Evolutionary conservation across 2,329 filamentous ascomycete species (phyloP), one percentile per base, ranked within the genome.

Genomic region (Monilinia fructigena): DNA sequence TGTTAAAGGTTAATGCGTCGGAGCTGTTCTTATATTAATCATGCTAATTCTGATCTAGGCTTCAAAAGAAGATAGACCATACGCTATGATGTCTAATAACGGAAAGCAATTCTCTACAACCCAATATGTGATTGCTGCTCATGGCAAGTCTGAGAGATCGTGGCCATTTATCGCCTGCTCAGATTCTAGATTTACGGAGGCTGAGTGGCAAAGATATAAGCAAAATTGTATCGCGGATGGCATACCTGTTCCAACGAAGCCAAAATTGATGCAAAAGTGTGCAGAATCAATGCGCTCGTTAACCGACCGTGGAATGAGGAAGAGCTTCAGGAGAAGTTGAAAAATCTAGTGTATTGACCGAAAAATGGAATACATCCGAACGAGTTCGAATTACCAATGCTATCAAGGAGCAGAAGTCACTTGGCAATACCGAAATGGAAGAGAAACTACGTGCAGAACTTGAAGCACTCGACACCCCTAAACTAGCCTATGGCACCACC

Each of bases 121-220:
- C 68, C 89, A 93, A 76, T 97, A 98, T 75, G 86, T 91, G 42
- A 81, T 89, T 64, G 88, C 91, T 53, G 88, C 92, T 10, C 90
- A 96, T 75, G 95, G 95, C 55, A 93, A 93, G 73, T 84, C 90
- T 0, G 85, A 92, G 75, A 90, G 89, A 76, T 88, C 93, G 47
- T 97, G 93, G 79, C 93, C 93, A 5, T 97, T 98, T 77, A 89
- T 95, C 69, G 89, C 89, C 69, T 93, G 94, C 75, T 98, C 95
- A 0, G 93, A 97, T 76, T 87, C 88, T 60, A 82, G 84, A 53
- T 91, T 98, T 74, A 91, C 90, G n/a, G 92, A 95, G 78, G 80
- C 83, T 62, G 95, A 99, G 76, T 91, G 92, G 79, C 88, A 89
- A 67, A 89, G 92, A 35, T 97, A 92, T 78, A 89, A 90, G 72